Evolutionary conservation across 768 basidiomycete species (phyloP).

Genomic region (Boletus sensibilis): DNA sequence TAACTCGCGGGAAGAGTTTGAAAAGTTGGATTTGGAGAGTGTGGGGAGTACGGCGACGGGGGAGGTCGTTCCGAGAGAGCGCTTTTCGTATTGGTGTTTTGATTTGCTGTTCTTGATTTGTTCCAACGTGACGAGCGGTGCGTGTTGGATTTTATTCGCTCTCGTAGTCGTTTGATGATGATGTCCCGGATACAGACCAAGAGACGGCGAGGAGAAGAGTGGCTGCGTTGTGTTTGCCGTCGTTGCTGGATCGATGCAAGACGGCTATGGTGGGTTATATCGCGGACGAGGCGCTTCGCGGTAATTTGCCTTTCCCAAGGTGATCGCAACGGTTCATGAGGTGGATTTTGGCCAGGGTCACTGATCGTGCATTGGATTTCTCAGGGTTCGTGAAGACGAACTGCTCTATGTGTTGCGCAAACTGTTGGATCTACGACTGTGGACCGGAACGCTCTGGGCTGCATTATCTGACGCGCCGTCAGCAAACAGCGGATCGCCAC

Average conservation of each 20-base stretch:
- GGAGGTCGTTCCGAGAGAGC: conserved; percentile 63
- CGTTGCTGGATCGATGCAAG: conserved; percentile 75
- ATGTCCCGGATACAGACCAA: conserved; percentile 46
- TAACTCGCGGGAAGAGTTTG: conserved; percentile 30
- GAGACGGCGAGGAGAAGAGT: conserved; percentile 61
- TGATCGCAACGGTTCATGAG: conserved; percentile 27
- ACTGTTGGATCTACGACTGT: conserved; percentile 68
- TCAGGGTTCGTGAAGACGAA: conserved; percentile 85
- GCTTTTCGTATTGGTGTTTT: conserved; percentile 92
- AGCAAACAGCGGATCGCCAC: conserved; percentile 50
- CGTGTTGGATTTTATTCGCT: conserved; percentile 1
- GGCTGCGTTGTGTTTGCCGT: conserved; percentile 69
- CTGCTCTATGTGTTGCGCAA: conserved; percentile 80
- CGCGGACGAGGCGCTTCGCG: conserved; percentile 83
- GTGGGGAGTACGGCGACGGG: conserved; percentile 63
- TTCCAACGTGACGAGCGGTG: conserved; percentile 63
- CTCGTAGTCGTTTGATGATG: background rate
- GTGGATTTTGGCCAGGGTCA: background rate
- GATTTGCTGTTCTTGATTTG: conserved; percentile 83
- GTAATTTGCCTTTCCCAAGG: conserved; percentile 87
- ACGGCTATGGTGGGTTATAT: conserved; percentile 68
- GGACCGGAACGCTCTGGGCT: conserved; percentile 76
- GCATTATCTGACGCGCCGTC: conserved; percentile 67
- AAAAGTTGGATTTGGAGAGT: conserved; percentile 39
- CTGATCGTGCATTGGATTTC: background rate